Conservation (phyloP, 164 flowering plant species). For the Echeveria elegans region DNA sequence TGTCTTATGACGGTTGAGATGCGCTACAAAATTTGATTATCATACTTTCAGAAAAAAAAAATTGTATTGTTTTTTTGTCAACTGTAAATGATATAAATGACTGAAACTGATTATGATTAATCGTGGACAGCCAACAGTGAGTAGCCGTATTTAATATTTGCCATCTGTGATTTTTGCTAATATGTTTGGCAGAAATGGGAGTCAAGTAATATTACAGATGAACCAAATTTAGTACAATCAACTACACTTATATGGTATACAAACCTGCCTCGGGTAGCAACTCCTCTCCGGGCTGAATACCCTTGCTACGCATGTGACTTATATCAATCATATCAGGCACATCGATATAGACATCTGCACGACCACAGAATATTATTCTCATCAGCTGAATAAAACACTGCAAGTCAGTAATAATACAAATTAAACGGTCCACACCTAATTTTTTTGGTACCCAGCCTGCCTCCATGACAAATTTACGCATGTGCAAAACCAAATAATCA, state of each 20-base stretch:
- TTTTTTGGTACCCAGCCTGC: conserved; percentile 99
- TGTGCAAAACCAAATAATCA: conserved; percentile 89
- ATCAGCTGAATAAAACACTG: not conserved
- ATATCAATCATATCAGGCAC: conserved; percentile 93
- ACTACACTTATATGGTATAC: conserved; percentile 10
- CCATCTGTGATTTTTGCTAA: not conserved
- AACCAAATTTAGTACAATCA: not conserved
- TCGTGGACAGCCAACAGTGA: too few species aligned
- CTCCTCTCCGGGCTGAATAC: conserved; percentile 92
- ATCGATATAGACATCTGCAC: conserved; percentile 90
- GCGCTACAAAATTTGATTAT: not conserved
- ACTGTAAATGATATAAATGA: too few species aligned
- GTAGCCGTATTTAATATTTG: too few species aligned
- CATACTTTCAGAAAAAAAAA: too few species aligned
- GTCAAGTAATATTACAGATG: not conserved
- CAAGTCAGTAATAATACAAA: not conserved
- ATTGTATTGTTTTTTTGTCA: too few species aligned
- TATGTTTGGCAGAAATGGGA: not conserved
- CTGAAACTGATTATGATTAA: too few species aligned
- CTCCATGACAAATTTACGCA: conserved; percentile 96
- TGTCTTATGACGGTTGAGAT: not conserved
- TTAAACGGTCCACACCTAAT: conserved; percentile 45
- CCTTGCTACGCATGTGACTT: conserved; percentile 89
- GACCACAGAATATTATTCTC: conserved; percentile 8
- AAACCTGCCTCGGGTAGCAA: conserved; percentile 82